These are phyloP conservation scores for Cenchrus fungigraminus DNA, from an alignment of 176 grass and related monocot genomes.

Conservation along the genomic window DNA sequence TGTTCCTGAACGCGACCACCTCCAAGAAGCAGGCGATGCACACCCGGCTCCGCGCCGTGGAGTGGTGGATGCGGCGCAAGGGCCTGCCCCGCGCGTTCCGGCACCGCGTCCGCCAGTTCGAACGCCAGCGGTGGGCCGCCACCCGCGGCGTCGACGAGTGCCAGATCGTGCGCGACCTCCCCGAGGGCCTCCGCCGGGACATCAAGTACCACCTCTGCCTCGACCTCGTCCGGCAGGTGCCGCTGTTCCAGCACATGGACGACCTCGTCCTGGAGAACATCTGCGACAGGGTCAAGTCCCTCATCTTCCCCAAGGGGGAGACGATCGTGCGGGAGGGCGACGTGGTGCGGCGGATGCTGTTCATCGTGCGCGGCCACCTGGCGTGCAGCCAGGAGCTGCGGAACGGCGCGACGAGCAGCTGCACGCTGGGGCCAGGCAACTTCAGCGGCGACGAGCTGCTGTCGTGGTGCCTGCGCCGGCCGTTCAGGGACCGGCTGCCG, in stretches of 20 bases:
- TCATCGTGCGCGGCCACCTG: conserved; percentile 87
- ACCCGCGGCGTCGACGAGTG: conserved; percentile 80
- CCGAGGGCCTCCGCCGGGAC: conserved; percentile 79
- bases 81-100: conserved; percentile 49
- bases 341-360: conserved; percentile 82
- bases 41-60: conserved; percentile 59
- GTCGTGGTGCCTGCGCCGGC: conserved; percentile 87
- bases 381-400: conserved; percentile 80
- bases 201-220: conserved; percentile 97
- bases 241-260: conserved; percentile 92
- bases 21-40: conserved; percentile 90
- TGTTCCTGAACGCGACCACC: conserved; percentile 93
- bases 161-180: conserved; percentile 70
- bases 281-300: conserved; percentile 71
- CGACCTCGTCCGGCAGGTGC: conserved; percentile 90
- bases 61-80: conserved; percentile 90
- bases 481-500: conserved; percentile 74
- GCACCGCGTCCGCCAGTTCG: conserved; percentile 79
- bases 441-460: conserved; percentile 94
- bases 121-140: conserved; percentile 92
- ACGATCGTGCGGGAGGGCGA: conserved; percentile 79
- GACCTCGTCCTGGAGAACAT: conserved; percentile 97
- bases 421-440: conserved; percentile 90
- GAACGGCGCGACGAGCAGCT: conserved; percentile 69
- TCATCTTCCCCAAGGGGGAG: conserved; percentile 84